Evolutionary conservation across 192 early-diverging fungal species (phyloP), one percentile per base, ranked within the genome.

Genomic region (Umbelopsis isabellina): DNA sequence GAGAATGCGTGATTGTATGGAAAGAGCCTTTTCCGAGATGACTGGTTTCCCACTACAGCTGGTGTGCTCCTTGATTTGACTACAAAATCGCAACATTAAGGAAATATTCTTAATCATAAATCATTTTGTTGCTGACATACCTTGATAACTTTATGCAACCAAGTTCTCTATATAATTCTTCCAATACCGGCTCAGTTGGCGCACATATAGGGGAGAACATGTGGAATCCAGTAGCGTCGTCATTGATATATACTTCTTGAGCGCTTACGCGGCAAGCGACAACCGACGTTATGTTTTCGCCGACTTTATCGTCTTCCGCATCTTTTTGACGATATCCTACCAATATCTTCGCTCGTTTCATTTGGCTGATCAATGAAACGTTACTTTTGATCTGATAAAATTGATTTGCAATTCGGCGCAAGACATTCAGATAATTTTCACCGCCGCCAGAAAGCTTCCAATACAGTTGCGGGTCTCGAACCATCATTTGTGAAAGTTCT

Each of bases 341-440:
- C 52, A 94, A 76, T 73, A 90, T 94, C 0, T 89, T 77, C 1
- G 81, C 65, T 12, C 69, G 68, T 41, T 75, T 79, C 92, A 97
- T 92, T 41, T 85, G 75, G 7, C 71, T 30, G 22, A 86, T 46
- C 4, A 97, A 77, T 2, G 69, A 67, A 18, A 46, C 50, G 25
- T 90, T 61, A 3, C 72, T 66, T 15, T 78, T 53, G 8, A 90
- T 78, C 12, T 72, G 75, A 41, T 80, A 72, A 66, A 80, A 85
- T 48, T 94, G 82, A 1, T 87, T 79, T 1, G 94, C 94, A 65
- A 97, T 88, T 58, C 86, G 89, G 12, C 90, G 80, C 9, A 97
- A 71, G 8, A 94, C 71, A 21, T 76, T 79, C 21, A 93, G 76
- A 68, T 95, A 97, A 30, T 80, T 82, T 71, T 92, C 90, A 46